These are phyloP conservation scores for Nakataea oryzae DNA, from an alignment of 2,329 filamentous ascomycete genomes.

Conservation along the genomic window DNA sequence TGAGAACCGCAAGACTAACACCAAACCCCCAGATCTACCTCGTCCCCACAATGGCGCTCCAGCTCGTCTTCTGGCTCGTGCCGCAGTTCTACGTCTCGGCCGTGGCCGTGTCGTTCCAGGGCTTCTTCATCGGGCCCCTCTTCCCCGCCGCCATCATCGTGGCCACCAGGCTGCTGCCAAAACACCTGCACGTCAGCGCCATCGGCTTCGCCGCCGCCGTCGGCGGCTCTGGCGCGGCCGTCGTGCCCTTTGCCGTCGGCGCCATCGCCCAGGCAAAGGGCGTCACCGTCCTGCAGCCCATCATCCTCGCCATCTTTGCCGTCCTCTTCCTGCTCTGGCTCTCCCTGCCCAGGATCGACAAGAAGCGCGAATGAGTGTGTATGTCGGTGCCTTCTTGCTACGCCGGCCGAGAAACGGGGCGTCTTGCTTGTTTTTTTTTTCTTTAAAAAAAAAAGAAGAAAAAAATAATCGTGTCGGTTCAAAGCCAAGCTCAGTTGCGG, in stretches of 20 bases:
- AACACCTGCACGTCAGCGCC: conserved; percentile 63
- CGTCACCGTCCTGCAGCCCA: conserved; percentile 45
- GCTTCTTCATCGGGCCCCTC: conserved; percentile 71
- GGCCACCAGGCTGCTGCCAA: conserved; percentile 63
- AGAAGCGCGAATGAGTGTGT: not conserved
- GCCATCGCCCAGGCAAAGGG: conserved; percentile 51
- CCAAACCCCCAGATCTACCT: conserved; percentile 40
- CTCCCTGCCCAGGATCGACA: conserved; percentile 19
- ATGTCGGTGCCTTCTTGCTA: no score
- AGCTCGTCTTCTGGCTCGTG: conserved; percentile 73
- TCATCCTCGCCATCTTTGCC: conserved; percentile 37
- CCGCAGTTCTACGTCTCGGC: conserved; percentile 66
- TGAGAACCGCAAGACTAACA: not conserved
- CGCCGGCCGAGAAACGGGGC: no score
- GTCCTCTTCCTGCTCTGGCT: conserved; percentile 35
- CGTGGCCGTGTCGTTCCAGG: conserved; percentile 59
- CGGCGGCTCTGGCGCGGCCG: conserved; percentile 61
- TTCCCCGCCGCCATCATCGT: conserved; percentile 68
- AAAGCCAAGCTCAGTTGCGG: no score
- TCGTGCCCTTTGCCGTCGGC: conserved; percentile 57
- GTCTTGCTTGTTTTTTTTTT: no score
- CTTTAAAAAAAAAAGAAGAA: no score
- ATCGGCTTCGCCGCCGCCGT: conserved; percentile 75
- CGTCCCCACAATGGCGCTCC: conserved; percentile 47
- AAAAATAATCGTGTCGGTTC: no score